Evolutionary conservation across 345 rosid genomes (phyloP), one percentile per base, ranked within the genome.

Genomic region (Ceriops zippeliana): DNA sequence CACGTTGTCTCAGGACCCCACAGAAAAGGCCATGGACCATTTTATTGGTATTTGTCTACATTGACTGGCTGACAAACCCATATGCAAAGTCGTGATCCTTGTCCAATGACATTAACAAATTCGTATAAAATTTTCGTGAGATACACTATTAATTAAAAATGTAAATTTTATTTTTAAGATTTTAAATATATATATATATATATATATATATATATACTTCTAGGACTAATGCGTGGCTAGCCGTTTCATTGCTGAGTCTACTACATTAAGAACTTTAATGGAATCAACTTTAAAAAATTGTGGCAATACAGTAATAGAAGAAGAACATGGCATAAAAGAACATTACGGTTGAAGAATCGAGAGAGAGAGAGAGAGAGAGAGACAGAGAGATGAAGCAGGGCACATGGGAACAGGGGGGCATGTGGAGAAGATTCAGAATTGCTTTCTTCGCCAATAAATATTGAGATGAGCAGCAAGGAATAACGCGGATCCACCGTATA

Each of bases 351-450:
- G 66, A 61, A 47, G 58, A 65, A 69, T 49, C 58, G 70, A 74
- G 73, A 57, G 37, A 58, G 78, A 49, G 60, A 49, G 52, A 51
- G 53, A 47, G 35, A 42, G 2, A 51, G 10, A 5, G 47, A 60
- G 24, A 22, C 24, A 22, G 24, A 22, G 59, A 54, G 46, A 62
- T 20, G 80, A 79, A 77, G 82, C 84, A 76, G 74, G 66, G 87
- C 96, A 87, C 90, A 89, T 89, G 96, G 90, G 85, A 86, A 69
- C 88, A 86, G 87, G 65, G 65, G 76, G 71, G 83, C 96, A 83
- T 86, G 87, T 89, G 92, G 82, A 83, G 92, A 87, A 81, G 92
- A 79, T 87, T 83, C 90, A 83, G 84, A 84, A 51, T 22, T 66
- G 77, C 80, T 69, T 73, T 63, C 54, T 63, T 76, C 37, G 68